These are phyloP conservation scores for Sphagnum fallax DNA, from an alignment of 228 moss, liverwort and hornwort genomes.

Conservation along the genomic window DNA sequence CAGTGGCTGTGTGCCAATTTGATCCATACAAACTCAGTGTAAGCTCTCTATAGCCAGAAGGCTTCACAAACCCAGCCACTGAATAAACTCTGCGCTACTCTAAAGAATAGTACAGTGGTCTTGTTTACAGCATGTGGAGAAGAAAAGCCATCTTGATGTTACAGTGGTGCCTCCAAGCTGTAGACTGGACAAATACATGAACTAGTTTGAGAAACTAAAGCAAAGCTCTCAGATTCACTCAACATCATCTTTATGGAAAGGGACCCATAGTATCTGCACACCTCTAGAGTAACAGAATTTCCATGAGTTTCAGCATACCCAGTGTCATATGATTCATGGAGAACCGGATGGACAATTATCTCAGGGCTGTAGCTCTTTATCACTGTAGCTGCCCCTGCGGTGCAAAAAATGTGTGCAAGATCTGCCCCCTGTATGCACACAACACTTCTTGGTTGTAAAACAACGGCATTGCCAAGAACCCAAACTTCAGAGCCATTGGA, in stretches of 20 bases:
- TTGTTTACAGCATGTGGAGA: too few relatives aligned
- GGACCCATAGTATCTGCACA: too few relatives aligned
- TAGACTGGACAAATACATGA: too few relatives aligned
- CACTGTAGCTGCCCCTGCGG: conserved; percentile 87
- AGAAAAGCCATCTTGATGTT: too few relatives aligned
- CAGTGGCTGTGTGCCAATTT: too few relatives aligned
- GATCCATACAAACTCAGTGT: not conserved
- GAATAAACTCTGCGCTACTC: not conserved
- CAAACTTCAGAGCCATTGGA: not conserved
- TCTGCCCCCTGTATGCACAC: conserved; percentile 77
- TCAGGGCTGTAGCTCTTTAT: conserved; percentile 98
- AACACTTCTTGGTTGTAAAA: not conserved
- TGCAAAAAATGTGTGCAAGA: conserved; percentile 93
- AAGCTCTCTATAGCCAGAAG: not conserved
- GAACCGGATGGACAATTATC: conserved; percentile 93
- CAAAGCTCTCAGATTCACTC: too few relatives aligned
- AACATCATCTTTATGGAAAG: too few relatives aligned
- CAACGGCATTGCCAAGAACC: not conserved
- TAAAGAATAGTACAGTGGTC: not conserved
- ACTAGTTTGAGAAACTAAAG: too few relatives aligned
- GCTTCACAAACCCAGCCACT: not conserved
- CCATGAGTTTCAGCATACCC: conserved; percentile 21
- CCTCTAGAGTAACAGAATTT: too few relatives aligned
- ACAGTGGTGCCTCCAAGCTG: too few relatives aligned
- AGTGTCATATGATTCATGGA: conserved; percentile 79